Evolutionary conservation across 2,329 filamentous ascomycete species (phyloP).

Genomic region (Rhexocercosporidium sp.): DNA sequence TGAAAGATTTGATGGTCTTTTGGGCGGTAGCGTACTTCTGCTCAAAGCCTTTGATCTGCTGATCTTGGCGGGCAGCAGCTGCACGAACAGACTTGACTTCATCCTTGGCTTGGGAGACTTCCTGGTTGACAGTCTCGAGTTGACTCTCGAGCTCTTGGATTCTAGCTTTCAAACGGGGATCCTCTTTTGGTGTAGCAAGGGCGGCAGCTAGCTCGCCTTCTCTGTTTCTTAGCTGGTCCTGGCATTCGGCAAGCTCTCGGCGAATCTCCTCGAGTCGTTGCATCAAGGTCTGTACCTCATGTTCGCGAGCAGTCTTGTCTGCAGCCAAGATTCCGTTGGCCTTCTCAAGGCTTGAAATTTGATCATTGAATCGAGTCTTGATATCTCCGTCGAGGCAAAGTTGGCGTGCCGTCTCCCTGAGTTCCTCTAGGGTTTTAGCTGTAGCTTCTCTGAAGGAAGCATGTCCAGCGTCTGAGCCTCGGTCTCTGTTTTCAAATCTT

Average conservation of each 20-base stretch:
- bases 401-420: slow-evolving; percentile 32
- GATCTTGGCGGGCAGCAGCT: slow-evolving; percentile 12
- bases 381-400: slow-evolving; percentile 28
- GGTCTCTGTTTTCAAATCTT: slow-evolving; percentile 30
- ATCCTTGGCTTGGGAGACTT: slow-evolving; percentile 31
- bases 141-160: slow-evolving; percentile 37
- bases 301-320: slow-evolving; percentile 22
- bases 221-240: slow-evolving; percentile 29
- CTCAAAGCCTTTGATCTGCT: slow-evolving; percentile 23
- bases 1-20: slow-evolving; percentile 36
- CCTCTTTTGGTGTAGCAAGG: slow-evolving; percentile 29
- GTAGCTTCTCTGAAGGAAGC: slow-evolving; percentile 24
- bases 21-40: slow-evolving; percentile 21
- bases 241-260: slow-evolving; percentile 28
- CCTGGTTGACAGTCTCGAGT: slow-evolving; percentile 42
- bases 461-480: slow-evolving; percentile 16
- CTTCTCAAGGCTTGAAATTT: slow-evolving; percentile 32
- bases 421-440: slow-evolving; percentile 26
- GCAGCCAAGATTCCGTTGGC: slow-evolving; percentile 28
- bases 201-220: slow-evolving; percentile 30
- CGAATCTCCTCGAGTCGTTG: slow-evolving; percentile 27
- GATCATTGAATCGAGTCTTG: slow-evolving; percentile 27
- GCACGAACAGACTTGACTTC: slow-evolving; percentile 22
- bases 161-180: slow-evolving; percentile 26
- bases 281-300: slow-evolving; percentile 22